Base-by-base conservation (phyloP, 371 early-diverging fungal species). In the Circinella umbellata region DNA sequence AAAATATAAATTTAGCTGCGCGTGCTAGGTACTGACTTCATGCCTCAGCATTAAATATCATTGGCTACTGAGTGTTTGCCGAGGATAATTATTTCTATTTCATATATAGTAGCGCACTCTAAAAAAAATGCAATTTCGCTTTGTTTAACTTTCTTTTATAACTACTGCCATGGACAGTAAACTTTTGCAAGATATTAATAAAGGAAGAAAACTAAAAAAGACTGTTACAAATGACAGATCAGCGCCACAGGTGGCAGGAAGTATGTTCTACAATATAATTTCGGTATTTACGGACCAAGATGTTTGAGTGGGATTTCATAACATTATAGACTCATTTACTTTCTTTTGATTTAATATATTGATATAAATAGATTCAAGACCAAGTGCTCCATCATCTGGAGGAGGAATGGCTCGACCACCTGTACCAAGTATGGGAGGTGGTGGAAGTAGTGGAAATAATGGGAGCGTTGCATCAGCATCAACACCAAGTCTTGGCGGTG, bases 171-270 rank as follows among this genome's bases (percentile, higher is more conserved):
- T 83, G 83, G 80, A 83, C 57, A 77, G 66, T 61, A 89, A 85
- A 37, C 86, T 95, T 35, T 80, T 94, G 51, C 79, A 83, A 61
- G 87, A 89, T 69, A 95, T 95, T 74, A 90, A 94, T 69, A 83
- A 89, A 66, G 95, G 95, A 6, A 77, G 86, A 51, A 80, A 75
- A 66, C 86, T 95, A 47, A 94, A 90, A 76, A 92, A 93, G 71
- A 76, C 92, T 8, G 88, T 88, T 51, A 94, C 95, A 4, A 93
- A 93, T 71, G 95, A 95, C 80, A 82, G 94, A 46, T 91, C 92
- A 53, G 80, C 85, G 1, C 93, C 94, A 38, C 37, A 79, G 17
- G 47, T 91, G 84, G 76, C 70, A 78, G 86, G 80, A 81, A 67
- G 76, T 62, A 4, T 51, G 20, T 10, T n/a, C 37, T 46, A 27